phyloP scores from a whole-genome alignment of 306 rosid species.

The Acmispon strigosus region DNA sequence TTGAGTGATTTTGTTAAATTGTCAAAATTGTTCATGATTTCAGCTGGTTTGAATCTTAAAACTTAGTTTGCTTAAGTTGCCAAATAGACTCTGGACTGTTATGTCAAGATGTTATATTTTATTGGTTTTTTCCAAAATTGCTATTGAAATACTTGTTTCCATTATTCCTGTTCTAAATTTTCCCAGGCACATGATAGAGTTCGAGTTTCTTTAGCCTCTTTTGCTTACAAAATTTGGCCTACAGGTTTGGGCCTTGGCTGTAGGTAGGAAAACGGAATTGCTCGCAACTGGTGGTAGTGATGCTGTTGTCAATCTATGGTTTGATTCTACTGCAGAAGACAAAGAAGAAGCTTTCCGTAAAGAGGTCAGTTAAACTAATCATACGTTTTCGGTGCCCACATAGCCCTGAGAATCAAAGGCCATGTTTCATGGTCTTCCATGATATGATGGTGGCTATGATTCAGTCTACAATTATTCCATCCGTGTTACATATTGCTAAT shows the following conservation, averaged over 20 bases:
- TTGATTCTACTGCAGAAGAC: slow-evolving; percentile 79
- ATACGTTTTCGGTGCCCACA: background rate
- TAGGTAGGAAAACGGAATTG: slow-evolving; percentile 85
- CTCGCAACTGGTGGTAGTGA: slow-evolving; percentile 93
- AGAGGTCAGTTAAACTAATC: slow-evolving; percentile 44
- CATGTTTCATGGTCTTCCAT: background rate
- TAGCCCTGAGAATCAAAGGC: background rate
- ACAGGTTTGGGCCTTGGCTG: slow-evolving; percentile 92
- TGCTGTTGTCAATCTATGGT: slow-evolving; percentile 78
- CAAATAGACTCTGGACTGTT: background rate
- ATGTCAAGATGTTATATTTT: background rate
- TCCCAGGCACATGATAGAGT: background rate
- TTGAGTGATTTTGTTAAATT: background rate
- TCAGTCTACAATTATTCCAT: background rate
- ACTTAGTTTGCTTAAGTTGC: background rate
- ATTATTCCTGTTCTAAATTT: background rate
- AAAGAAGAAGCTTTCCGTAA: slow-evolving; percentile 76
- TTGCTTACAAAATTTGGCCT: slow-evolving; percentile 23
- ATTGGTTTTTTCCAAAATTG: background rate
- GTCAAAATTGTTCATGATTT: background rate
- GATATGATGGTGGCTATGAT: background rate
- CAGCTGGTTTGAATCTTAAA: background rate
- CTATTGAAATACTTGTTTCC: background rate
- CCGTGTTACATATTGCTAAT: too few relatives aligned
- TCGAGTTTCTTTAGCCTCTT: background rate